Percentiles rank a stretch among this genome's conserved stretches.
Conservation (phyloP, 306 rosid species). For the Begonia peltatifolia region DNA sequence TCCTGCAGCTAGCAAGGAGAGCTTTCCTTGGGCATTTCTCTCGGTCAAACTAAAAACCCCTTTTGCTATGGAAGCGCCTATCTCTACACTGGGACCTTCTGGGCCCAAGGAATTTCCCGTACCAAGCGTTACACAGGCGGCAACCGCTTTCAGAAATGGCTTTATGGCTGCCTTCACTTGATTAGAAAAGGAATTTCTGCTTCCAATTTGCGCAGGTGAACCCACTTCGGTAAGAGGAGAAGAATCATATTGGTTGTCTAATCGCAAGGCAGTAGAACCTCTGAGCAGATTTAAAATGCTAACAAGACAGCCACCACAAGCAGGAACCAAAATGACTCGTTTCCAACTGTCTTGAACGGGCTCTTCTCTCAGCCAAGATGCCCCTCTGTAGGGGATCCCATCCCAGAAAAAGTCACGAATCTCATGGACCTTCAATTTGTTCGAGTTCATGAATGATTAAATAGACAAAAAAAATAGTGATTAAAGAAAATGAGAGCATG, state of each 20-base stretch:
- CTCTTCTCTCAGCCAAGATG: constrained; percentile 72
- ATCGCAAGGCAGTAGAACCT: constrained; percentile 17
- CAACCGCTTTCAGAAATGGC: constrained; percentile 59
- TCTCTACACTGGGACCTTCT: constrained; percentile 87
- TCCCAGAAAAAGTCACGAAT: constrained; percentile 68
- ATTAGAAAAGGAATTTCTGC: constrained; percentile 14
- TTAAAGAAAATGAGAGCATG: background rate
- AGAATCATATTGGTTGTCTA: constrained; percentile 9
- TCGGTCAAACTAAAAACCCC: constrained; percentile 38
- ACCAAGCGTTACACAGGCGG: constrained; percentile 73
- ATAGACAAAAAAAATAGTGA: background rate
- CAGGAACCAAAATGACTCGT: constrained; percentile 63
- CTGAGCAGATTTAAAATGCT: constrained; percentile 36
- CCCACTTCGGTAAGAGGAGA: background rate
- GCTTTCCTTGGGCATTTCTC: constrained; percentile 25
- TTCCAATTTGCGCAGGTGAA: constrained; percentile 9
- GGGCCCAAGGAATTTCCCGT: constrained; percentile 90
- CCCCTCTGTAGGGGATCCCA: constrained; percentile 68
- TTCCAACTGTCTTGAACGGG: constrained; percentile 43
- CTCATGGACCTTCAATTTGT: constrained; percentile 45
- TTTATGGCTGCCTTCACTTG: constrained; percentile 32
- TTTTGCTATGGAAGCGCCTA: constrained; percentile 74
- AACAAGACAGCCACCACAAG: constrained; percentile 59
- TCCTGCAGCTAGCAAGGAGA: constrained; percentile 72
- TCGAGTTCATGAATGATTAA: background rate